Conservation (phyloP, 2,329 filamentous ascomycete genomes). For the Colletotrichum gloeosporioides region DNA sequence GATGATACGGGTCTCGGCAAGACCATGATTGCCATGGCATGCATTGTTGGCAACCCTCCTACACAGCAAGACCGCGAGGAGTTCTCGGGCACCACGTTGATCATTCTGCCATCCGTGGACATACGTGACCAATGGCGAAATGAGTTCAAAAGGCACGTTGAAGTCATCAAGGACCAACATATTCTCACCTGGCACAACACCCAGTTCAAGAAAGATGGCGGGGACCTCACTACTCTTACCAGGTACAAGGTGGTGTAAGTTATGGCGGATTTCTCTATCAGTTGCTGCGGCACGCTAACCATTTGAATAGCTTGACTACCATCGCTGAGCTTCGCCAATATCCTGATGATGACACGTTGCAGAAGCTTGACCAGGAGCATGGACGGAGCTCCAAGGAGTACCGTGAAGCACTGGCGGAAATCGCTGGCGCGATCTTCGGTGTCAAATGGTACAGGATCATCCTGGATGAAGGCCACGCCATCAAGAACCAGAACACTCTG, state of each 20-base stretch:
- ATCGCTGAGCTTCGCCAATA: not conserved
- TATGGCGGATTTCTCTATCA: not conserved
- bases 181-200: not conserved
- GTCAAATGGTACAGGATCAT: constrained; percentile 56
- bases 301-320: not conserved
- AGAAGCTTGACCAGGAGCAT: not conserved
- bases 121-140: not conserved
- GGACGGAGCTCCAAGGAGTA: constrained; percentile 22
- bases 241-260: not conserved
- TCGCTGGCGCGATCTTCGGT: constrained; percentile 32
- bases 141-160: not conserved
- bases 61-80: constrained; percentile 30
- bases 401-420: constrained; percentile 32
- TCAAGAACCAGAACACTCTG: constrained; percentile 52
- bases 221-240: not conserved
- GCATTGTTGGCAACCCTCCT: constrained; percentile 42
- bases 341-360: too few species aligned
- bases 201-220: not conserved
- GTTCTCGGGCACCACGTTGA: constrained; percentile 40
- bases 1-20: constrained; percentile 72
- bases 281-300: constrained; percentile 1
- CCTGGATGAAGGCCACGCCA: constrained; percentile 61
- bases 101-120: constrained; percentile 33
- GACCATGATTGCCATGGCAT: constrained; percentile 54
- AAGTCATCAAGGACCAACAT: not conserved